A percentile compares a stretch with the other conserved stretches of the same genome.
Conservation (phyloP, 768 basidiomycete genomes). For the Leucosporidium scottii region DNA sequence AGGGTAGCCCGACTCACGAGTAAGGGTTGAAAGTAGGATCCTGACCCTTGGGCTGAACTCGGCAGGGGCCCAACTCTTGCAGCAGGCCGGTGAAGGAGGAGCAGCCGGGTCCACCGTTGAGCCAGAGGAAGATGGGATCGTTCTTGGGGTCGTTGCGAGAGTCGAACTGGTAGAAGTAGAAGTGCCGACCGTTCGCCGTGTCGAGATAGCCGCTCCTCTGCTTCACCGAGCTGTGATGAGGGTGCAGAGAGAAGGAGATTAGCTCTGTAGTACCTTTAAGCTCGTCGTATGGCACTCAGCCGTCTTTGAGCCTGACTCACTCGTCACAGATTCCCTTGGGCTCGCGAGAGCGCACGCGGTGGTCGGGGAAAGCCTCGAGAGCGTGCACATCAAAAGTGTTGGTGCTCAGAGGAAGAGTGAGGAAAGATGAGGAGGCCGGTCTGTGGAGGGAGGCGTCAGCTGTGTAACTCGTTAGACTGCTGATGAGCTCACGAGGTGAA, state of each 20-base stretch:
- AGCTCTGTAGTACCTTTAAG: not conserved
- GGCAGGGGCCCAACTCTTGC: conserved; percentile 87
- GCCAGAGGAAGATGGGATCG: conserved; percentile 70
- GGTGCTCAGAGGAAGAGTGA: too few species aligned
- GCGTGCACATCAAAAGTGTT: not conserved
- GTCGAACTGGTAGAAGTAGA: conserved; percentile 87
- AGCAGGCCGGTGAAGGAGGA: conserved; percentile 61
- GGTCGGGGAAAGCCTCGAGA: conserved; percentile 4
- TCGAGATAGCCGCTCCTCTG: conserved; percentile 35
- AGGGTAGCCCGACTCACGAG: conserved; percentile 50
- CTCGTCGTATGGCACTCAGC: not conserved
- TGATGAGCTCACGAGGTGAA: conserved; percentile 3
- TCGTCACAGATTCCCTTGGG: conserved; percentile 9
- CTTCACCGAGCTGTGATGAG: conserved; percentile 14
- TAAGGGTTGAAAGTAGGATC: conserved; percentile 66
- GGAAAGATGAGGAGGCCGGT: not conserved
- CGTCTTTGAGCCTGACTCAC: not conserved
- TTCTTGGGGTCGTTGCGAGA: conserved; percentile 62
- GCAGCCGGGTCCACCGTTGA: conserved; percentile 37
- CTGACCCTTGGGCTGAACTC: conserved; percentile 58
- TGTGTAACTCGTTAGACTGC: too few species aligned
- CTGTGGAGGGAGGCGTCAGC: too few species aligned
- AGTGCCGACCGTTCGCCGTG: conserved; percentile 52
- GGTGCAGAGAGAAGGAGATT: conserved; percentile 14
- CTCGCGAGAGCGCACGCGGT: conserved; percentile 7